Conservation (phyloP, 495 filamentous ascomycete genomes). For the Xylaria longipes region DNA sequence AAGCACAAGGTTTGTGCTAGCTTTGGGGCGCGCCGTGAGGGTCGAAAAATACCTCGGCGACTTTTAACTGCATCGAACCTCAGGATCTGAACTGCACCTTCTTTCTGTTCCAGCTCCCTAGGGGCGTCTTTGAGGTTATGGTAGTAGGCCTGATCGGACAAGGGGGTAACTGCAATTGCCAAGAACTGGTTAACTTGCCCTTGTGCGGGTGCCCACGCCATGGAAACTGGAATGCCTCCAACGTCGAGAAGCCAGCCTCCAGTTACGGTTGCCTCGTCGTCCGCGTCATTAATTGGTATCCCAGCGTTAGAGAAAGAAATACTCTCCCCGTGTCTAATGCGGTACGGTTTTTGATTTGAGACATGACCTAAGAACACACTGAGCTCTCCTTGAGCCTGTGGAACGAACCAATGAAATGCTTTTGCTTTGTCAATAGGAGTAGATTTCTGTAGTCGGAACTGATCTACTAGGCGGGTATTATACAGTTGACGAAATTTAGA, state of each 20-base stretch:
- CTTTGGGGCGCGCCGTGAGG: slow-evolving; percentile 34
- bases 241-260: slow-evolving; percentile 54
- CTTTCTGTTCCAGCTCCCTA: slow-evolving; percentile 29
- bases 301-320: slow-evolving; percentile 38
- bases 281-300: slow-evolving; percentile 32
- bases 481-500: slow-evolving; percentile 43
- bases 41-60: slow-evolving; percentile 30
- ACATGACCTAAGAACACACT: slow-evolving; percentile 46
- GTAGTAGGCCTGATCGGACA: slow-evolving; percentile 47
- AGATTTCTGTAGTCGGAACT: slow-evolving; percentile 33
- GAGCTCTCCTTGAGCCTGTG: slow-evolving; percentile 41
- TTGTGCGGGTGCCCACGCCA: slow-evolving; percentile 52
- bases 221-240: slow-evolving; percentile 50
- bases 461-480: slow-evolving; percentile 29
- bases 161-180: slow-evolving; percentile 52
- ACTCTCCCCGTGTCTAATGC: slow-evolving; percentile 40
- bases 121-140: slow-evolving; percentile 32
- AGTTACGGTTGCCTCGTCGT: slow-evolving; percentile 28
- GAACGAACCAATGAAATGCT: slow-evolving; percentile 38
- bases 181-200: slow-evolving; percentile 46
- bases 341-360: slow-evolving; percentile 44
- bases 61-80: slow-evolving; percentile 38
- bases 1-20: slow-evolving; percentile 44
- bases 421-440: slow-evolving; percentile 31
- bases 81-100: slow-evolving; percentile 53